A percentile compares a stretch with the other conserved stretches of the same genome.
Evolutionary conservation across 108 stramenopile genomes (phyloP).

Genomic region (Cyclostephanos tholiformis): DNA sequence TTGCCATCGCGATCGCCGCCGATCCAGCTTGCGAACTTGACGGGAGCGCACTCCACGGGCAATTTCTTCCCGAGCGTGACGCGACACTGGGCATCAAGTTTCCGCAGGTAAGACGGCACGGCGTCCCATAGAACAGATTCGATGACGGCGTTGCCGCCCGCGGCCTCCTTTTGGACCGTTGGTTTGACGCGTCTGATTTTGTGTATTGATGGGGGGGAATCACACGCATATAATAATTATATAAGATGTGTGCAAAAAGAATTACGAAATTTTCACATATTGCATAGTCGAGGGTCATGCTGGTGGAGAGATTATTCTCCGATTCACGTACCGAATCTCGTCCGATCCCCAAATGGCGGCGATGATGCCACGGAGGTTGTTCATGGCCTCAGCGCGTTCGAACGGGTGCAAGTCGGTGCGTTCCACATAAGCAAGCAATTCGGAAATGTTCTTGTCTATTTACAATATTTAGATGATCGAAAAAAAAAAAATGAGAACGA

Average conservation of each 20-base stretch:
- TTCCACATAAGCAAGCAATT: constrained; percentile 64
- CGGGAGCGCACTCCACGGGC: constrained; percentile 85
- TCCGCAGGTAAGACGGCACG: constrained; percentile 92
- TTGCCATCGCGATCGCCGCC: constrained; percentile 97
- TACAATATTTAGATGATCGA: constrained; percentile 46
- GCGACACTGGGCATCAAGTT: constrained; percentile 87
- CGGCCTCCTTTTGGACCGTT: constrained; percentile 92
- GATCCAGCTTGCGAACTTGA: constrained; percentile 96
- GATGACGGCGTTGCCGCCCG: constrained; percentile 90
- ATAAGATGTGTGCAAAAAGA: neutral
- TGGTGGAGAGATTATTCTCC: neutral
- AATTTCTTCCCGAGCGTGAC: constrained; percentile 72
- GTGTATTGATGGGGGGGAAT: neutral
- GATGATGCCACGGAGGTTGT: constrained; percentile 72
- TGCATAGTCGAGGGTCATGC: too few species aligned
- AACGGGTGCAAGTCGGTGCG: constrained; percentile 73
- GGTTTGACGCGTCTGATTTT: constrained; percentile 85
- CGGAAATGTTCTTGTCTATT: constrained; percentile 66
- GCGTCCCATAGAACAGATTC: constrained; percentile 97
- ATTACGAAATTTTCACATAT: too few species aligned
- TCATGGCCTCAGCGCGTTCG: constrained; percentile 67
- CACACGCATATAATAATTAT: neutral
- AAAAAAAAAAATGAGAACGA: neutral
- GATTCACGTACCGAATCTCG: constrained; percentile 78
- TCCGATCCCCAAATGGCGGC: constrained; percentile 84